Conservation (phyloP, 2,329 filamentous ascomycete genomes). For the Cladosporium sp. region DNA sequence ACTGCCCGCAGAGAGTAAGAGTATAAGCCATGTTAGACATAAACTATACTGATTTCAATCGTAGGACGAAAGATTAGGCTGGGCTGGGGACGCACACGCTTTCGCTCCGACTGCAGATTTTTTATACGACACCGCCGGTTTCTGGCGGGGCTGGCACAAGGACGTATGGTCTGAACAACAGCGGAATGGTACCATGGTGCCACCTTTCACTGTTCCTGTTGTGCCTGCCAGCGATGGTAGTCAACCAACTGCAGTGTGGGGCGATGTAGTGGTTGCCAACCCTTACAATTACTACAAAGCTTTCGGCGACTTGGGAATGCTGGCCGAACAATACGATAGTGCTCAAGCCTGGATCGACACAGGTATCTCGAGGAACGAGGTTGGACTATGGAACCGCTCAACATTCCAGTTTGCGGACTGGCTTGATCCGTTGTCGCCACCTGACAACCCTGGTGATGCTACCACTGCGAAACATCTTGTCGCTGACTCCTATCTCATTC, state of each 20-base stretch:
- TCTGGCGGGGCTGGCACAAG: slow-evolving; percentile 49
- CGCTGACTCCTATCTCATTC: slow-evolving; percentile 37
- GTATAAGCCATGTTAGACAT: neutral
- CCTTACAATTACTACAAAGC: slow-evolving; percentile 35
- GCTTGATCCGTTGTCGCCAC: slow-evolving; percentile 35
- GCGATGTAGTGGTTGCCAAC: slow-evolving; percentile 35
- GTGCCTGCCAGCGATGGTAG: neutral
- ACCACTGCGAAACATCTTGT: slow-evolving; percentile 35
- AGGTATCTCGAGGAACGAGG: slow-evolving; percentile 27
- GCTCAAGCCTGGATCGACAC: slow-evolving; percentile 36
- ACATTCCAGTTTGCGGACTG: slow-evolving; percentile 39
- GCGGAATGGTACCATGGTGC: slow-evolving; percentile 19
- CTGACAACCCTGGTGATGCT: slow-evolving; percentile 30
- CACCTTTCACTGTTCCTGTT: slow-evolving; percentile 20
- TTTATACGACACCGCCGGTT: slow-evolving; percentile 50
- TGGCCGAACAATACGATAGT: slow-evolving; percentile 33
- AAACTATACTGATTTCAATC: slow-evolving; percentile 4
- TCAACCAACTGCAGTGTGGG: slow-evolving; percentile 35
- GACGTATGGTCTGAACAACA: slow-evolving; percentile 42
- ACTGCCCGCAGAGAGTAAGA: slow-evolving; percentile 46
- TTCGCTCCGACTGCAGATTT: slow-evolving; percentile 52
- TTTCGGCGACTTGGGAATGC: slow-evolving; percentile 34
- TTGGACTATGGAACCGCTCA: slow-evolving; percentile 33
- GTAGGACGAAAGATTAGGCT: slow-evolving; percentile 51
- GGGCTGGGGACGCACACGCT: slow-evolving; percentile 50